Percentiles rank a stretch among this genome's conserved stretches.
Evolutionary conservation across 768 basidiomycete species (phyloP).

Genomic region (Lactarius indigo): DNA sequence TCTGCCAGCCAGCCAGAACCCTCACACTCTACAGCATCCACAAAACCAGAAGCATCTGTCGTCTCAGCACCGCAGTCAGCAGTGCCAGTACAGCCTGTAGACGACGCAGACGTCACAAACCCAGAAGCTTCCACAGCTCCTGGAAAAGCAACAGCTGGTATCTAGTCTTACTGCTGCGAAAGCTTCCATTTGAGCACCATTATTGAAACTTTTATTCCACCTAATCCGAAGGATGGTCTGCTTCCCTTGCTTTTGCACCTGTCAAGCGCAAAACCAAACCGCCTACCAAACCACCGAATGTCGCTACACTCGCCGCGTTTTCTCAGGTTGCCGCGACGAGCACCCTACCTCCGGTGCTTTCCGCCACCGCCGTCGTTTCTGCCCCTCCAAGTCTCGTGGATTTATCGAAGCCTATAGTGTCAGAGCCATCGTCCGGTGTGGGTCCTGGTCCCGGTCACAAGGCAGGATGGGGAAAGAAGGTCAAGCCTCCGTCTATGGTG

Average conservation of each 20-base stretch:
- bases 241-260: constrained; percentile 85
- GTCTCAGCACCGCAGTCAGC: constrained; percentile 30
- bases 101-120: constrained; percentile 19
- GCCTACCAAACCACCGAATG: constrained; percentile 53
- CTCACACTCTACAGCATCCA: constrained; percentile 31
- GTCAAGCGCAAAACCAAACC: constrained; percentile 60
- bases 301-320: constrained; percentile 48
- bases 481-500: constrained; percentile 88
- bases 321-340: constrained; percentile 23
- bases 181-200: constrained; percentile 20
- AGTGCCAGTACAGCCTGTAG: constrained; percentile 31
- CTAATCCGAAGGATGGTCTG: constrained; percentile 72
- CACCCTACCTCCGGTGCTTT: constrained; percentile 34
- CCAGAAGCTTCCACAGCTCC: constrained; percentile 35
- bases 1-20: constrained; percentile 40
- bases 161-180: constrained; percentile 44
- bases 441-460: constrained; percentile 39
- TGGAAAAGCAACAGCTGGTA: constrained; percentile 55
- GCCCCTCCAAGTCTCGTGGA: constrained; percentile 62
- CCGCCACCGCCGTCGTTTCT: constrained; percentile 62
- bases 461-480: constrained; percentile 78
- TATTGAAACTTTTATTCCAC: constrained; percentile 23
- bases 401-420: constrained; percentile 28
- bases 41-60: constrained; percentile 29
- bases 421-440: constrained; percentile 33